Evolutionary conservation across 768 basidiomycete species (phyloP), one percentile per base, ranked within the genome.

Genomic region (Lactifluus piperatus): DNA sequence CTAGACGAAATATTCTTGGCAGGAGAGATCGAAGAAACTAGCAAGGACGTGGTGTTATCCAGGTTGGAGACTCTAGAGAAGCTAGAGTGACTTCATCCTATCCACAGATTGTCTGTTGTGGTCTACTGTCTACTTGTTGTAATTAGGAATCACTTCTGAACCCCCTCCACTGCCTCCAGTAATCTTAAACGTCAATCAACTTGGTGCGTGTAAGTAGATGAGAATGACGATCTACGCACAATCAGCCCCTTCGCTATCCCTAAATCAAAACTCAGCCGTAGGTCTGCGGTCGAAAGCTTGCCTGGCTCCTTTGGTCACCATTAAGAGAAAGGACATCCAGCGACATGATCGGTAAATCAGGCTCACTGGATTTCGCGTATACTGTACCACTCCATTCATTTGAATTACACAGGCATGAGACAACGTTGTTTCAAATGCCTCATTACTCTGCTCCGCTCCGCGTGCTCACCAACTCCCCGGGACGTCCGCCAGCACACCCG

Each of bases 1-100:
- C 77, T 99, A 57, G 97, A 99, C 70, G 97, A 99, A 69, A 91
- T 97, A 53, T 98, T 99, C 75, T 79, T 99, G 14, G 97, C 97
- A 3, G 97, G 97, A 5, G 97, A 99, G 74, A 88, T 98, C 43
- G 94, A 98, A 72, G 97, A 98, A 73, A 98, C 95, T 34, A 93
- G 90, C 70, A 98, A 97, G 69, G 91, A 94, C 54, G 95, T 98
- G 29, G 94, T 98, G 2, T 74, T 98, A 45, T 81, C 88, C 51
- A 81, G 97, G 63, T 72, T 99, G 49, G 95, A 97, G 66, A 88
- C 88, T 68, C 74, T 98, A 62, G 97, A 98, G 76, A 93, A 94
- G 72, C 76, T 97, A 56, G 94, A 95, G 72, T 95, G 73, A 76
- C 18, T 11, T 30, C 39, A 20, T n/a, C 50, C 8, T n/a, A 48